Conservation (phyloP, 495 filamentous ascomycete genomes). For the Xylaria scruposa region DNA sequence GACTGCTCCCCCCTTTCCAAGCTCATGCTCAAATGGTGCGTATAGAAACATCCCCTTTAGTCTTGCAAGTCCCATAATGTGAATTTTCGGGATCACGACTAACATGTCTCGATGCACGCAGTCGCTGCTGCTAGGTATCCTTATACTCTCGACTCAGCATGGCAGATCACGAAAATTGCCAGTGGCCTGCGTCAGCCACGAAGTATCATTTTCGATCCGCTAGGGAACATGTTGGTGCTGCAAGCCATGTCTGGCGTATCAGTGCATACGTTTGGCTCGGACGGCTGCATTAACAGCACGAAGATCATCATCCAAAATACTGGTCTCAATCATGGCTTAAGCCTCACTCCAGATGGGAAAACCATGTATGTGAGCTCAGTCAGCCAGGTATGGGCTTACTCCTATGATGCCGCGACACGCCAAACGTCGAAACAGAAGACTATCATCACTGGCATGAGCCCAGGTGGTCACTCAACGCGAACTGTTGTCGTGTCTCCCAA, state of each 20-base stretch:
- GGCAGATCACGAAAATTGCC: slow-evolving; percentile 45
- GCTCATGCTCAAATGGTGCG: slow-evolving; percentile 35
- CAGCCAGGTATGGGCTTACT: slow-evolving; percentile 63
- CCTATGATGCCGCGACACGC: slow-evolving; percentile 59
- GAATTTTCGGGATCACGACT: background rate
- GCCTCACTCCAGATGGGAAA: slow-evolving; percentile 64
- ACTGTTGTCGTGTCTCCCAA: slow-evolving; percentile 60
- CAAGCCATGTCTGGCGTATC: slow-evolving; percentile 60
- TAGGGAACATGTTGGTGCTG: slow-evolving; percentile 60
- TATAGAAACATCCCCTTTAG: background rate
- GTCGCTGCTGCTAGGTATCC: slow-evolving; percentile 38
- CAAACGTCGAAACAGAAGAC: slow-evolving; percentile 52
- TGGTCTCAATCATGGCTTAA: slow-evolving; percentile 68
- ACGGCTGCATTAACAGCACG: slow-evolving; percentile 57
- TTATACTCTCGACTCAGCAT: slow-evolving; percentile 39
- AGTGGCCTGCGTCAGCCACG: slow-evolving; percentile 43
- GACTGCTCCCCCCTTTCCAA: slow-evolving; percentile 36
- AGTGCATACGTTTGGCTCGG: slow-evolving; percentile 56
- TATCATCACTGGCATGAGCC: slow-evolving; percentile 62
- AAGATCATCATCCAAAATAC: slow-evolving; percentile 45
- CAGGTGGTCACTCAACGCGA: slow-evolving; percentile 64
- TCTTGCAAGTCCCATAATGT: background rate
- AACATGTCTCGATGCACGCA: background rate
- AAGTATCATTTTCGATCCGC: slow-evolving; percentile 42
- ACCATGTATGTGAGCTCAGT: slow-evolving; percentile 68